Evolutionary conservation across 495 filamentous ascomycete species (phyloP).

Genomic region (Penicillium roqueforti): DNA sequence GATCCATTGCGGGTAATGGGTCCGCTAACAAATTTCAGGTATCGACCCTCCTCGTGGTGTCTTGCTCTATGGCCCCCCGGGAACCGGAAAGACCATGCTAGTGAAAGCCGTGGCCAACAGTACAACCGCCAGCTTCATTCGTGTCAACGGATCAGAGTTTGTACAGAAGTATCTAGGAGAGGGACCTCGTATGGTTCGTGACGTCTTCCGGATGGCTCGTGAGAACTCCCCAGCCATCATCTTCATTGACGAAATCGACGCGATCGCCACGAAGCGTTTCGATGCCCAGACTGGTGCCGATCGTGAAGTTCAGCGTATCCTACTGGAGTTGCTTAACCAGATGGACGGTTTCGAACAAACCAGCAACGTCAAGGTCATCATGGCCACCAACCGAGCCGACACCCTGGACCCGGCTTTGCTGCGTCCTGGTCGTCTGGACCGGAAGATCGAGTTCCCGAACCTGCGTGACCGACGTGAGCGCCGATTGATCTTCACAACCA

Average conservation of each 20-base stretch:
- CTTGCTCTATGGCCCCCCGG: conserved; percentile 90
- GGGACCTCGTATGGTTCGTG: conserved; percentile 96
- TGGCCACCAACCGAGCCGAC: conserved; percentile 98
- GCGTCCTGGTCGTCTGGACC: conserved; percentile 89
- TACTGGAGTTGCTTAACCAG: conserved; percentile 95
- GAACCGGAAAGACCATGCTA: conserved; percentile 98
- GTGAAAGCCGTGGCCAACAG: conserved; percentile 98
- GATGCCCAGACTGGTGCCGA: conserved; percentile 97
- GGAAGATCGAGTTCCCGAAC: conserved; percentile 96
- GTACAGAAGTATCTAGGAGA: conserved; percentile 98
- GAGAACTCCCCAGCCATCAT: conserved; percentile 98
- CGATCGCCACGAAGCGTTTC: conserved; percentile 98
- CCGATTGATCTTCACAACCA: conserved; percentile 92
- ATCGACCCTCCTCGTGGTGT: conserved; percentile 98
- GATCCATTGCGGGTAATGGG: background rate
- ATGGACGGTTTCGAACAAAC: conserved; percentile 99
- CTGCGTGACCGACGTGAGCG: conserved; percentile 89
- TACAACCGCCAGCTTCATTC: conserved; percentile 97
- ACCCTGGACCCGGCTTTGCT: conserved; percentile 93
- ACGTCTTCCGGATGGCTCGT: conserved; percentile 98
- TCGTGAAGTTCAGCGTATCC: conserved; percentile 95
- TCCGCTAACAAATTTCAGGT: conserved; percentile 46
- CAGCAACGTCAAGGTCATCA: conserved; percentile 98
- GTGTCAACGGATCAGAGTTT: conserved; percentile 95
- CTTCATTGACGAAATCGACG: conserved; percentile 99